Percentiles rank a stretch among this genome's conserved stretches.
Conservation (phyloP, 495 filamentous ascomycete species). For the Geoglossum glabrum region DNA sequence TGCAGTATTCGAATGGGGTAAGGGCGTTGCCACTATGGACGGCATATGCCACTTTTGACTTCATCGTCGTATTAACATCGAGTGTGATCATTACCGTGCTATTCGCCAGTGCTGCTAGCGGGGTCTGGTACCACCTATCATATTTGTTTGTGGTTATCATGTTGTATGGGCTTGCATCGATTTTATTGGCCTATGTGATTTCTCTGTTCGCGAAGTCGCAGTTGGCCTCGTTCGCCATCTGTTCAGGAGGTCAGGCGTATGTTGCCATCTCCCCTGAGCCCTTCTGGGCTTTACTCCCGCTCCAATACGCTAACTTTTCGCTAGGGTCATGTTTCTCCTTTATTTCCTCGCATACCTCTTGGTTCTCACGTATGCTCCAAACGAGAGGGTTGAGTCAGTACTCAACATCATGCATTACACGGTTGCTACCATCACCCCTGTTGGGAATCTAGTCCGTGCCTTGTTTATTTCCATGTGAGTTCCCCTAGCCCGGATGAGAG, state of each 20-base stretch:
- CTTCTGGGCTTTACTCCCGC: not conserved
- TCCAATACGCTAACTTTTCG: not conserved
- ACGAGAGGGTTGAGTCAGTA: slow-evolving; percentile 34
- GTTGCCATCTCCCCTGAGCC: not conserved
- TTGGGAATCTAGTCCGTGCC: slow-evolving; percentile 44
- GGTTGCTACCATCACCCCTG: slow-evolving; percentile 45
- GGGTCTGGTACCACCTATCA: slow-evolving; percentile 51
- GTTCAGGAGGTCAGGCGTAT: slow-evolving; percentile 44
- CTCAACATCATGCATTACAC: slow-evolving; percentile 46
- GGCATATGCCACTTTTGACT: slow-evolving; percentile 64
- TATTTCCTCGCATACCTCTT: slow-evolving; percentile 58
- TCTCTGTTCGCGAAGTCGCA: slow-evolving; percentile 50
- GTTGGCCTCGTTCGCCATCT: slow-evolving; percentile 52
- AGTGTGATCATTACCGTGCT: slow-evolving; percentile 40
- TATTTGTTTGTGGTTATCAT: slow-evolving; percentile 61
- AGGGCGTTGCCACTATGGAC: slow-evolving; percentile 48
- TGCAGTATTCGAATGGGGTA: slow-evolving; percentile 78
- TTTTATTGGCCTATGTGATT: slow-evolving; percentile 49
- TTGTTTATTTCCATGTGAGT: slow-evolving; percentile 41
- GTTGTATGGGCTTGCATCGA: slow-evolving; percentile 54
- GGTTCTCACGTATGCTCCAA: slow-evolving; percentile 45
- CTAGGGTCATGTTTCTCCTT: slow-evolving; percentile 44
- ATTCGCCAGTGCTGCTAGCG: slow-evolving; percentile 32
- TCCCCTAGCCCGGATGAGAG: not conserved
- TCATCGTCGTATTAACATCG: slow-evolving; percentile 38